phyloP scores from a whole-genome alignment of 257 asterid species.

The Lycium barbarum region DNA sequence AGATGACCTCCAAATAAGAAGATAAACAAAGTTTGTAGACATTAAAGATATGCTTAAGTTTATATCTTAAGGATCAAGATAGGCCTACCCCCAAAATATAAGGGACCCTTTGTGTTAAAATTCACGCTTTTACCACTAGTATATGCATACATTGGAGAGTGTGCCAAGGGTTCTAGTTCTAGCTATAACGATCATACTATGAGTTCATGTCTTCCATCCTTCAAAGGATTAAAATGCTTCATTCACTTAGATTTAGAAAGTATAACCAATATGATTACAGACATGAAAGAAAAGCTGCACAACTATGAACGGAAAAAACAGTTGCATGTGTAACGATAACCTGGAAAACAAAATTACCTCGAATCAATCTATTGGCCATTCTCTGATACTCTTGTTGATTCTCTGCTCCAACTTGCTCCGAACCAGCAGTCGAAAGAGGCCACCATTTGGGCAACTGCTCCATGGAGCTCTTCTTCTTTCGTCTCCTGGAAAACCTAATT shows the following conservation, averaged over 20 bases:
- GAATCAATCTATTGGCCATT: slow-evolving; percentile 65
- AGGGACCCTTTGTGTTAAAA: neutral
- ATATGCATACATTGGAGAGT: neutral
- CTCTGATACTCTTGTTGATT: slow-evolving; percentile 75
- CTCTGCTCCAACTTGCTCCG: slow-evolving; percentile 33
- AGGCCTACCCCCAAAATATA: neutral
- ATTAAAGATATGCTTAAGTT: neutral
- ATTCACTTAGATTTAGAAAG: neutral
- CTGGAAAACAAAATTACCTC: slow-evolving; percentile 54
- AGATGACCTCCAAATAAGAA: too few species aligned
- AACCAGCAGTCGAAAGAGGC: slow-evolving; percentile 54
- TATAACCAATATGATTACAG: neutral
- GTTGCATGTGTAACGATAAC: slow-evolving; percentile 3
- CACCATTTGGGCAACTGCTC: slow-evolving; percentile 89
- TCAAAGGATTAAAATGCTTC: slow-evolving; percentile 13
- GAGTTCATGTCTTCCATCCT: slow-evolving; percentile 9
- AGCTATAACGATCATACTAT: neutral
- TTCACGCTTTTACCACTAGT: neutral
- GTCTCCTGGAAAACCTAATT: slow-evolving; percentile 39
- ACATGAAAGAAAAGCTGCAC: neutral
- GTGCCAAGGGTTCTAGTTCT: neutral
- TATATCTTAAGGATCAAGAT: neutral
- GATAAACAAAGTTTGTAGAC: neutral
- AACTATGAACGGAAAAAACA: slow-evolving; percentile 5
- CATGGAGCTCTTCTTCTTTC: slow-evolving; percentile 40